Percentiles rank a stretch among this genome's conserved stretches.
Evolutionary conservation across 2,329 filamentous ascomycete species (phyloP).

Genomic region (Trichoderma koningiopsis): DNA sequence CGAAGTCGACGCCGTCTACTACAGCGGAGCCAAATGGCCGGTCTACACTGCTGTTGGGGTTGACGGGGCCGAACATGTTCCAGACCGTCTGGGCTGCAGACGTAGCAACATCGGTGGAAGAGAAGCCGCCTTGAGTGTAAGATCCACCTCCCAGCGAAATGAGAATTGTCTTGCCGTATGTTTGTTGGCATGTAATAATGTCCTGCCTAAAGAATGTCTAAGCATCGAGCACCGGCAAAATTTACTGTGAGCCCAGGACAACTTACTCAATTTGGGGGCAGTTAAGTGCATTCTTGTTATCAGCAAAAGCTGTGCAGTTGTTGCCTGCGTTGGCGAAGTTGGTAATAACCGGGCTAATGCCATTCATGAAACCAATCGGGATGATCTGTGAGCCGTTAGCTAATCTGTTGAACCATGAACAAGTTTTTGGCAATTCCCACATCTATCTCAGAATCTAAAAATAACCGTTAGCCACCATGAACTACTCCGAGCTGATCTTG

Average conservation of each 20-base stretch:
- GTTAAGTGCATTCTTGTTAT: conserved; percentile 54
- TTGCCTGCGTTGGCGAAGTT: conserved; percentile 68
- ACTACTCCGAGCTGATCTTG: background rate
- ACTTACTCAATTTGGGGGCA: conserved; percentile 67
- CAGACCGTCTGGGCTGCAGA: conserved; percentile 65
- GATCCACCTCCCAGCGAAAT: conserved; percentile 72
- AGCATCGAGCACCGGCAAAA: background rate
- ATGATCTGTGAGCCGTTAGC: conserved; percentile 48
- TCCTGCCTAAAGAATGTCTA: conserved; percentile 42
- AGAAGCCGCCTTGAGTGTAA: conserved; percentile 69
- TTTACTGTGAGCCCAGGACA: background rate
- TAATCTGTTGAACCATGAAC: background rate
- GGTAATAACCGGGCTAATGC: conserved; percentile 55
- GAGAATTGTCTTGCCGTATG: conserved; percentile 66
- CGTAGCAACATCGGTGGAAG: conserved; percentile 51
- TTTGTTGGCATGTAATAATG: conserved; percentile 60
- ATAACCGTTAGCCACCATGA: background rate
- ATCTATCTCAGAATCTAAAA: background rate
- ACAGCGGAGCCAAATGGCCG: conserved; percentile 68
- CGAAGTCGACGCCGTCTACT: conserved; percentile 76
- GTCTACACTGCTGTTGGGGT: conserved; percentile 46
- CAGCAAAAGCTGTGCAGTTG: conserved; percentile 60
- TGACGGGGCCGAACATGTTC: conserved; percentile 67
- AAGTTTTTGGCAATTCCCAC: background rate
- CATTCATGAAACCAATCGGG: conserved; percentile 63